Evolutionary conservation across 768 basidiomycete species (phyloP), one percentile per base, ranked within the genome.

Genomic region (Suillus cothurnatus): DNA sequence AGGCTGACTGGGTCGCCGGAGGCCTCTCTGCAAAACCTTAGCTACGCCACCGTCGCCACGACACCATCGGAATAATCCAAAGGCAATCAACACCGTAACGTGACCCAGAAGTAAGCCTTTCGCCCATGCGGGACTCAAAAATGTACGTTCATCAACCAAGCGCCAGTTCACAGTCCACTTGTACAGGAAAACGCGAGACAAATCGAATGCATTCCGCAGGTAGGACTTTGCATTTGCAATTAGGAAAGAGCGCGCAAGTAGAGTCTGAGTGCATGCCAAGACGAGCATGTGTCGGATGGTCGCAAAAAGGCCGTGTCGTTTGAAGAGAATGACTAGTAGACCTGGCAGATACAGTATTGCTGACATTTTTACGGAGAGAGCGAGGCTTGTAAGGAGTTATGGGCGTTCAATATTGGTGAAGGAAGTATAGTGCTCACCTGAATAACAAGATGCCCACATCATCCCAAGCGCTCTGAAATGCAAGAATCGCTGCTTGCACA

Each of bases 121-220:
- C 1, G 92, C 88, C 79, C 90, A 91, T 52, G 72, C 74, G 3
- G 77, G 74, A 66, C 87, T 89, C 56, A 93, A 78, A 78, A 98
- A 99, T 6, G 80, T 81, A n/a, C 85, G 80, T 73, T 95, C 92
- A 32, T 84, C 80, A 3, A 99, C 67, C 72, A 97, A 91, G 53
- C 95, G 86, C 97, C 97, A 99, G 73, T 99, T 99, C 63, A 98
- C 95, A 0, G 97, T 98, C 97, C 97, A 99, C 74, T 93, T 89
- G 77, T 92, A 97, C 36, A 97, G 78, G 79, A 99, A 99, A 9
- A 89, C 84, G 17, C 97, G 89, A 4, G 88, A 88, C 63, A 99
- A 81, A 72, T 99, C 89, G 74, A 97, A 99, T 2, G 97, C 91
- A 23, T 84, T 84, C 28, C 78, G 80, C 47, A 94, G 70, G 76